Base-by-base conservation (phyloP, 441 rosid species). In the Adansonia rubrostipa region DNA sequence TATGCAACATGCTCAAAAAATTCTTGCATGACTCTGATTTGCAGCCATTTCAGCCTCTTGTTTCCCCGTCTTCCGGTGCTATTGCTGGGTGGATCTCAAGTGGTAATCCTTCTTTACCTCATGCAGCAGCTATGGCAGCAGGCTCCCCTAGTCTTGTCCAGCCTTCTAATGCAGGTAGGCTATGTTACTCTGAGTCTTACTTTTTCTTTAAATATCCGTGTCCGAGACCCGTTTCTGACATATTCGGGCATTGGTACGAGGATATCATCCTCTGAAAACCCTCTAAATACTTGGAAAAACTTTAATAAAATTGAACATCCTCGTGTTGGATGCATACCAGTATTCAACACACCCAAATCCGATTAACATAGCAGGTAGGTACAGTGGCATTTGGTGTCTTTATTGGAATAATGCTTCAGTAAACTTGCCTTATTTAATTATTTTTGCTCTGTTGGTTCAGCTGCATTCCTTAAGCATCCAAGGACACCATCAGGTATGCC, bases 31-130 rank as follows among this genome's bases (percentile, higher is more conserved):
- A 5, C 14, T 74, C 20, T 11, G 28, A 62, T 44, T 9, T 85
- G 86, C 86, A 90, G 92, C 92, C 91, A 73, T 90, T 90, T 81
- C 92, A 87, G 78, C 88, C 90, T 13, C 80, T 84, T 68, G 89
- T 83, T 72, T 81, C 94, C 36, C 87, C 92, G 9, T 70, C 89
- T 57, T 83, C 90, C 54, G 78, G 88, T 78, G 85, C 92, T 48
- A 82, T 89, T 64, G 89, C 92, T 44, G 89, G 89, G 28, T 90
- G 93, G 93, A 90, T 90, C 87, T 75, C 91, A 3, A 75, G 74
- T 73, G 85, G 76, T 60, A 84, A 82, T 79, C 88, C 92, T 68
- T 74, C 90, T 76, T 74, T 88, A 64, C 82, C 90, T 61, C 92
- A 88, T 54, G 91, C 87, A 9, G 80, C 88, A 20, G 81, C 89